Evolutionary conservation across 306 rosid genomes (phyloP), one percentile per base, ranked within the genome.

Genomic region (Oxytropis ochrocephala): DNA sequence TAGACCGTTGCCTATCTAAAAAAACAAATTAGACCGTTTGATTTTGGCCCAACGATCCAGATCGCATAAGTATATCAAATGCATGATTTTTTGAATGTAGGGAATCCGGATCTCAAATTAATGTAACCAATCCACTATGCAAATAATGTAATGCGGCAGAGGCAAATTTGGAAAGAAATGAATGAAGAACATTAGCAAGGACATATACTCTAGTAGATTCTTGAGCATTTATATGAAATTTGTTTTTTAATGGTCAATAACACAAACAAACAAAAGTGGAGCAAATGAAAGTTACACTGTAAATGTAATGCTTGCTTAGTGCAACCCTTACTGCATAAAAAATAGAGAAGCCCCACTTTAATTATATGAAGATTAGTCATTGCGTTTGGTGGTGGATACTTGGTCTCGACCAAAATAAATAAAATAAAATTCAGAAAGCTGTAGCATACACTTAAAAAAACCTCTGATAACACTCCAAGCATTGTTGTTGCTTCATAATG

Each of bases 81-180:
- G 55, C 11, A 10, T 19, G 57, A 19, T 19, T n/a, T 7, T 7
- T 12, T 49, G 10, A 7, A 8, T 49, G 11, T 3, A 6, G 7
- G 29, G 55, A 21, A 14, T 47, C 4, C 7, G 1, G 52, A 6
- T 47, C 24, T 21, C 36, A 32, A 6, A 32, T 6, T 32, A 6
- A 71, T 71, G 58, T 69, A 82, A 51, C 75, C 13, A 57, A 74
- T 75, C 76, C 84, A 81, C 85, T 57, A 64, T 59, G 44, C 29
- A 52, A 78, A 50, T 72, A 76, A 24, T 61, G 71, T 80, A 11
- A 35, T 58, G 67, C 52, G 66, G 70, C 64, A 5, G 48, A 67
- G 49, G 39, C 58, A 52, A 60, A 64, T 53, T 71, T 12, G 62
- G 65, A 59, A 33, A 35, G 11, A 50, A 58, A 27, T 11, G 17